phyloP scores from a whole-genome alignment of 1,284 basidiomycete species.

The Ceratorhiza oryzae-sativae region DNA sequence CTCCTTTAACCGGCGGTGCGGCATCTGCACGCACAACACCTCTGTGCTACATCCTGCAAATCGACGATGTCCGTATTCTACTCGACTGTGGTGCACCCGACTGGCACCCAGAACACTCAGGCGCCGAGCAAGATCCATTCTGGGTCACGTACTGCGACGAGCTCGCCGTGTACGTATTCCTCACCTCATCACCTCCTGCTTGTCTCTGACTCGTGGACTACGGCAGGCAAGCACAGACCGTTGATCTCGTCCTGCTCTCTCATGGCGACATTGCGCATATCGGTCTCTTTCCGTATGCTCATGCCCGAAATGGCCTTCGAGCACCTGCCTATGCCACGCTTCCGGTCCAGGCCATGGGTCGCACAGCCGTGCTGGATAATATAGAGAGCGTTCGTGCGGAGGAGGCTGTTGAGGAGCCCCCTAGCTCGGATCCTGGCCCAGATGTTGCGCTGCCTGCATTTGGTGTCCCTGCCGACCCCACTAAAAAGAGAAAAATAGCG shows the following conservation, averaged over 20 bases:
- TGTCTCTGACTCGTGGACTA: constrained; percentile 4
- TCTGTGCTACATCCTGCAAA: constrained; percentile 85
- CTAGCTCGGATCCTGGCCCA: constrained; percentile 13
- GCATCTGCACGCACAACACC: constrained; percentile 69
- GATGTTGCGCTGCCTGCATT: constrained; percentile 21
- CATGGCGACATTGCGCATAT: constrained; percentile 91
- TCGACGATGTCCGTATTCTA: constrained; percentile 93
- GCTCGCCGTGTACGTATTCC: constrained; percentile 65
- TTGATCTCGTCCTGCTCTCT: constrained; percentile 90
- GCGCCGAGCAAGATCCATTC: constrained; percentile 53
- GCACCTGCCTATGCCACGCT: constrained; percentile 96
- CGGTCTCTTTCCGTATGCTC: constrained; percentile 90
- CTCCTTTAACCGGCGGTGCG: constrained; percentile 85
- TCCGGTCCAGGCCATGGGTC: constrained; percentile 95
- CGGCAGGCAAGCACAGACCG: constrained; percentile 67
- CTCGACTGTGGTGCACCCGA: constrained; percentile 94
- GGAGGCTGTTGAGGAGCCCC: constrained; percentile 38
- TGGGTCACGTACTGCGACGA: constrained; percentile 71
- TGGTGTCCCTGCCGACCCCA: constrained; percentile 37
- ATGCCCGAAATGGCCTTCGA: constrained; percentile 84
- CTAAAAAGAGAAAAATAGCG: constrained; percentile 59
- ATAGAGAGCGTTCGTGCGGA: constrained; percentile 80
- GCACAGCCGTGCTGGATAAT: constrained; percentile 87
- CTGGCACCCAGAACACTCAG: constrained; percentile 70
- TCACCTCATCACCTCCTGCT: background rate